Conservation (phyloP, 106 monocot species). For the Triglochin maritima region DNA sequence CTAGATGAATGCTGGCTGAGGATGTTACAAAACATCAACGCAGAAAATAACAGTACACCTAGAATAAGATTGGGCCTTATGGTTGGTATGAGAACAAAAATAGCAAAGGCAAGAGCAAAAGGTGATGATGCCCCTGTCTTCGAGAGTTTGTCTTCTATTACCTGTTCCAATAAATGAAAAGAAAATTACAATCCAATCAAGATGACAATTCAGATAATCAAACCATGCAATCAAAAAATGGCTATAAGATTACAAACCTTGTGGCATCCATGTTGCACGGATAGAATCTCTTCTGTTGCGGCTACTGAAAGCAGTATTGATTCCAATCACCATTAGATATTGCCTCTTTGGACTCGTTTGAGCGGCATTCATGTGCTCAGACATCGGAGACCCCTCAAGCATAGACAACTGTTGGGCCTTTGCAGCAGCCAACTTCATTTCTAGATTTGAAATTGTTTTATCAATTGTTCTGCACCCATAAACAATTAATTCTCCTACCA, state of each 20-base stretch:
- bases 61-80: no score
- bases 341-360: conserved; percentile 25
- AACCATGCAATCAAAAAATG: not conserved
- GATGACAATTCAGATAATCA: not conserved
- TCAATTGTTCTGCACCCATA: conserved; percentile 46
- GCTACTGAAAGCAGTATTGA: conserved; percentile 96
- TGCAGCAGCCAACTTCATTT: conserved; percentile 76
- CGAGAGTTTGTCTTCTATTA: conserved; percentile 57
- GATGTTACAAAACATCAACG: no score
- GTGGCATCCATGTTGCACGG: conserved; percentile 91
- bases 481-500: no score
- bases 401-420: conserved; percentile 58
- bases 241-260: conserved; percentile 32
- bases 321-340: conserved; percentile 84
- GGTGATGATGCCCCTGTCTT: conserved; percentile 78
- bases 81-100: no score
- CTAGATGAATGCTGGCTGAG: no score
- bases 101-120: no score
- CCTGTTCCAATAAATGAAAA: conserved; percentile 20
- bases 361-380: conserved; percentile 24
- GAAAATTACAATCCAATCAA: not conserved
- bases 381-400: conserved; percentile 46
- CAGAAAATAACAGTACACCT: no score
- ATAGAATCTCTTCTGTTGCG: conserved; percentile 93
- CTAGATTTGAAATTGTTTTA: conserved; percentile 83